A percentile compares a stretch with the other conserved stretches of the same genome.
Conservation (phyloP, 257 asterid genomes). For the Lantana camara region DNA sequence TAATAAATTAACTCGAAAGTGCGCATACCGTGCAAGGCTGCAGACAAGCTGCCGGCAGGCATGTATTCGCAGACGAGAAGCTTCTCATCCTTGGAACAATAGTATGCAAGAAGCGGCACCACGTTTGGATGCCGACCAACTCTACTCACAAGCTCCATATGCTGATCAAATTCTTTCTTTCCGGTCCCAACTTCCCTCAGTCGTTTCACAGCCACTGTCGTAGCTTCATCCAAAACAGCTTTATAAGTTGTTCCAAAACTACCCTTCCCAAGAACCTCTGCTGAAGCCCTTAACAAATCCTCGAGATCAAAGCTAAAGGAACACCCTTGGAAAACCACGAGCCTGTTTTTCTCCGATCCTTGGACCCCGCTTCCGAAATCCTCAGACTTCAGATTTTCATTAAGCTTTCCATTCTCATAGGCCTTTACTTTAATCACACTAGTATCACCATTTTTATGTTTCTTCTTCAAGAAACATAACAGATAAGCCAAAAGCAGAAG, state of each 20-base stretch:
- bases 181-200: slow-evolving; percentile 67
- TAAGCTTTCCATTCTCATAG: slow-evolving; percentile 48
- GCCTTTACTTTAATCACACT: slow-evolving; percentile 59
- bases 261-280: slow-evolving; percentile 96
- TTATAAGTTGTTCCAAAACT: slow-evolving; percentile 86
- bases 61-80: slow-evolving; percentile 87
- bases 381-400: slow-evolving; percentile 62
- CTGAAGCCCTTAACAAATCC: slow-evolving; percentile 92
- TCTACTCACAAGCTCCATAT: slow-evolving; percentile 66
- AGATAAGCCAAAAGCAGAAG: slow-evolving; percentile 30
- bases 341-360: slow-evolving; percentile 80
- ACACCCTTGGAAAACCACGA: slow-evolving; percentile 75
- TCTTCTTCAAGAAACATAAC: slow-evolving; percentile 60
- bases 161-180: slow-evolving; percentile 85
- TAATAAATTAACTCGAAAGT: neutral
- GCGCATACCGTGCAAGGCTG: slow-evolving; percentile 74
- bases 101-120: slow-evolving; percentile 71
- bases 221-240: slow-evolving; percentile 75
- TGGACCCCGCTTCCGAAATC: slow-evolving; percentile 95
- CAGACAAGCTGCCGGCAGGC: slow-evolving; percentile 72
- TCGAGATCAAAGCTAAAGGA: slow-evolving; percentile 76
- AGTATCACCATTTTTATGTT: slow-evolving; percentile 20
- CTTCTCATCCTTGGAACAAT: slow-evolving; percentile 92
- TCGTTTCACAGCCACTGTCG: slow-evolving; percentile 80
- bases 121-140: slow-evolving; percentile 63